Evolutionary conservation across 208 protist species (phyloP).

Genomic region (Crithidia sp.): DNA sequence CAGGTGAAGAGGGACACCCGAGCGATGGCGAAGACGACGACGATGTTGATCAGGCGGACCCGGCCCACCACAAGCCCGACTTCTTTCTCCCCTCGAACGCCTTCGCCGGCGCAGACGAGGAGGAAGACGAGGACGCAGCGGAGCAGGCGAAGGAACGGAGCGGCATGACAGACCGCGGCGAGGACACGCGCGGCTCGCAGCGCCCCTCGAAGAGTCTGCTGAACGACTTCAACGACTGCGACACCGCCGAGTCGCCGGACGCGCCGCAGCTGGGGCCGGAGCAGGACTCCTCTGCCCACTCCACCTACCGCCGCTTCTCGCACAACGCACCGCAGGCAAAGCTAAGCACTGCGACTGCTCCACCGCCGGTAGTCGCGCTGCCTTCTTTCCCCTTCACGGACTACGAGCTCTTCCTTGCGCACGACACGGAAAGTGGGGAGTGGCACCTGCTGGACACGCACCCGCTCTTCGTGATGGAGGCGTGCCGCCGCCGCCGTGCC

Average conservation of each 20-base stretch:
- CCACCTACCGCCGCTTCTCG: neutral
- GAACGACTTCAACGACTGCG: conserved; percentile 24
- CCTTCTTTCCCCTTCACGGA: conserved; percentile 33
- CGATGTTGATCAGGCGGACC: conserved; percentile 25
- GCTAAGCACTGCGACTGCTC: conserved; percentile 19
- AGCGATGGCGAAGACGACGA: conserved; percentile 26
- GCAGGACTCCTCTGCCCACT: neutral
- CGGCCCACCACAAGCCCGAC: conserved; percentile 22
- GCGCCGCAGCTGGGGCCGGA: neutral
- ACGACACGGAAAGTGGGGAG: conserved; percentile 32
- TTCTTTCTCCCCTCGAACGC: conserved; percentile 22
- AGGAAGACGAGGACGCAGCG: conserved; percentile 6
- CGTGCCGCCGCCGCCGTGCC: conserved; percentile 32
- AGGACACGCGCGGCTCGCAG: conserved; percentile 11
- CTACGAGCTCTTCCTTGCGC: conserved; percentile 52
- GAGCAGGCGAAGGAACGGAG: conserved; percentile 12
- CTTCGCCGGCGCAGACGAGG: conserved; percentile 16
- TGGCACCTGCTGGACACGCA: conserved; percentile 71
- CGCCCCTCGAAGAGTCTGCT: conserved; percentile 31
- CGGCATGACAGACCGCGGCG: neutral
- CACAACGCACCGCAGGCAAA: conserved; percentile 1
- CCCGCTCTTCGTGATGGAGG: conserved; percentile 42
- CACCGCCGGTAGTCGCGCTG: conserved; percentile 27
- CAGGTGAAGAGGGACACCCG: neutral
- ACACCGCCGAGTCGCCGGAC: neutral